A percentile compares a stretch with the other conserved stretches of the same genome.
phyloP scores from a whole-genome alignment of 495 filamentous ascomycete genomes.

The Penicillium desertorum region DNA sequence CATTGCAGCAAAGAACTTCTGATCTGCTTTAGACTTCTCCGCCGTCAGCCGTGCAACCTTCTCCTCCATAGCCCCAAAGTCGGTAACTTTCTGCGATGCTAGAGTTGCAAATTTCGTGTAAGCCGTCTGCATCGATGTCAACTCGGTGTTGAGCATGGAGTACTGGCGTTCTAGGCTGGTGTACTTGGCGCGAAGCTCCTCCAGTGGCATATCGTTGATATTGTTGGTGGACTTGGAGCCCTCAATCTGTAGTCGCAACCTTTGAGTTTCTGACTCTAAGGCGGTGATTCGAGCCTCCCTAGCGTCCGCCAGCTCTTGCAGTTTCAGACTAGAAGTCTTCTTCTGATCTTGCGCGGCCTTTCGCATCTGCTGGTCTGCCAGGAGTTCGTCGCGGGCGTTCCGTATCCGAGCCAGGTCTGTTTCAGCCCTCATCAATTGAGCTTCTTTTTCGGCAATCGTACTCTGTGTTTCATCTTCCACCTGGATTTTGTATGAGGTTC shows the following conservation, averaged over 20 bases:
- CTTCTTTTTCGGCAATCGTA: constrained; percentile 70
- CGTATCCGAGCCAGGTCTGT: constrained; percentile 83
- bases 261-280: constrained; percentile 76
- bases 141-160: constrained; percentile 77
- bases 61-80: constrained; percentile 73
- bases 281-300: constrained; percentile 72
- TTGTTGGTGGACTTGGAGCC: constrained; percentile 41
- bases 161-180: constrained; percentile 73
- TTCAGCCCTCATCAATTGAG: constrained; percentile 76
- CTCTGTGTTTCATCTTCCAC: constrained; percentile 75
- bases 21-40: constrained; percentile 93
- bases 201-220: constrained; percentile 50
- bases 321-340: constrained; percentile 60
- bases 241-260: constrained; percentile 58
- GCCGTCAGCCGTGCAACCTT: constrained; percentile 69
- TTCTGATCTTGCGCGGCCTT: constrained; percentile 78
- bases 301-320: constrained; percentile 75
- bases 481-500: constrained; percentile 74
- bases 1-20: constrained; percentile 95
- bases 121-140: constrained; percentile 80
- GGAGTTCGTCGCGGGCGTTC: constrained; percentile 74
- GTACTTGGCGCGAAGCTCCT: constrained; percentile 73
- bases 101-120: constrained; percentile 82
- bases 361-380: constrained; percentile 76
- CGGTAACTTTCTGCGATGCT: constrained; percentile 81